Base-by-base conservation (phyloP, 2,329 filamentous ascomycete species). In the Microdochium paspali region DNA sequence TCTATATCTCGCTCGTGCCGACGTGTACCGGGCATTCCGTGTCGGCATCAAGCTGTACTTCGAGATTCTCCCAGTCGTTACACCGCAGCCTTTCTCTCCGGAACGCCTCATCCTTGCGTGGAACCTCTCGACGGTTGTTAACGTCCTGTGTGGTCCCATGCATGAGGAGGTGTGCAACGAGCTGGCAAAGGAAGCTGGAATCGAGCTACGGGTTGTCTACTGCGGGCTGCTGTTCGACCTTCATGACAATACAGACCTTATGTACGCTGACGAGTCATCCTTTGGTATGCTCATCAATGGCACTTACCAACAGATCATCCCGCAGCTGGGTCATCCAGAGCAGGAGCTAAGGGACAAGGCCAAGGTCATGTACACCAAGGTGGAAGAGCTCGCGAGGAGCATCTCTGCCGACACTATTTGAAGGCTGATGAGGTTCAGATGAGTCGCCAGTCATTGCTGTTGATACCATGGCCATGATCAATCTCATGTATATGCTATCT, bases 191-290 rank as follows among this genome's bases (percentile, higher is more conserved):
- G 47, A 47, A 21, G 35, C 35, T 21, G 56, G 55, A 21, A 4
- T 61, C n/a, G 53, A 58, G 31, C 52, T 58, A 44, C 55, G 56
- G 39, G 35, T 56, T 40, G 39, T 55, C 24, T 60, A 57, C 40
- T 53, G 58, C 44, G 58, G 57, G 5, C 54, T 60, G 24, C 49
- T 61, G 10, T 53, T 59, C 44, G 54, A 57, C 20, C 45, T 58
- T 15, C 51, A 55, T 46, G 57, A 60, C 13, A 35, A 59, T 46
- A 48, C 52, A 3, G 51, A 52, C 15, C 45, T 46, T 25, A 56
- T 56, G 52, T 58, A 54, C 44, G 53, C 55, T n/a, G 31, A 44
- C 10, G 46, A 53, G 10, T 57, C 53, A 18, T 56, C 58, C 1
- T 56, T 59, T 24, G 54, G 55, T 4, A 49, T 44, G n/a, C 49